phyloP scores from a whole-genome alignment of 306 rosid genomes.

The Cercis canadensis region DNA sequence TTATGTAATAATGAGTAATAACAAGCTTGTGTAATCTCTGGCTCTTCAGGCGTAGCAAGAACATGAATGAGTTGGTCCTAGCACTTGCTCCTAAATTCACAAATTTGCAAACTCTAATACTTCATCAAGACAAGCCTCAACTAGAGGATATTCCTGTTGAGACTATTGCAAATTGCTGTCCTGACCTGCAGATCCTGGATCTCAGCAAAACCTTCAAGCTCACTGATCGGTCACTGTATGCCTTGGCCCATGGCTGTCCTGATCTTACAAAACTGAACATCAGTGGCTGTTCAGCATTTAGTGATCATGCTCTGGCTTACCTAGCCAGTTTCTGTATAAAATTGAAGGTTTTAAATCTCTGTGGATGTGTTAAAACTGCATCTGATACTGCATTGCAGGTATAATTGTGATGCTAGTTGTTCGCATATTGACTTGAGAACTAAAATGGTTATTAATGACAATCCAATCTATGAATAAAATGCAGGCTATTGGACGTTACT shows the following conservation, averaged over 20 bases:
- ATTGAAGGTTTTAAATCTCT: constrained; percentile 76
- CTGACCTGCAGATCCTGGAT: constrained; percentile 86
- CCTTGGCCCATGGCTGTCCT: constrained; percentile 76
- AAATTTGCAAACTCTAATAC: constrained; percentile 73
- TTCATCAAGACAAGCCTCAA: constrained; percentile 88
- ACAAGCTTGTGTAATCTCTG: background rate
- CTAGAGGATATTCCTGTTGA: constrained; percentile 82
- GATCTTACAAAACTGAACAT: constrained; percentile 75
- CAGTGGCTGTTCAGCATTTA: constrained; percentile 85
- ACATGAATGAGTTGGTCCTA: constrained; percentile 86
- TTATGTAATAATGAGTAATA: background rate
- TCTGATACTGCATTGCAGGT: constrained; percentile 91
- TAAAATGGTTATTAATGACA: constrained; percentile 16
- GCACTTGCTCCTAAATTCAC: constrained; percentile 79
- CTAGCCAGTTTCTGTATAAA: constrained; percentile 72
- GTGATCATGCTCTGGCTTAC: constrained; percentile 77
- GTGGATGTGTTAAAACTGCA: constrained; percentile 84
- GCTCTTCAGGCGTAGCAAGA: constrained; percentile 81
- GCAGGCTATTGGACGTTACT: constrained; percentile 86
- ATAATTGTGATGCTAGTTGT: constrained; percentile 8
- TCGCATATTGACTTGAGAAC: background rate
- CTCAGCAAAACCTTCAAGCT: constrained; percentile 97
- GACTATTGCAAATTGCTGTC: constrained; percentile 71
- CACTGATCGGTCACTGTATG: constrained; percentile 68
- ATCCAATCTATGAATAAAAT: constrained; percentile 3